Evolutionary conservation across 306 rosid genomes (phyloP).

Genomic region (Psophocarpus tetragonolobus): DNA sequence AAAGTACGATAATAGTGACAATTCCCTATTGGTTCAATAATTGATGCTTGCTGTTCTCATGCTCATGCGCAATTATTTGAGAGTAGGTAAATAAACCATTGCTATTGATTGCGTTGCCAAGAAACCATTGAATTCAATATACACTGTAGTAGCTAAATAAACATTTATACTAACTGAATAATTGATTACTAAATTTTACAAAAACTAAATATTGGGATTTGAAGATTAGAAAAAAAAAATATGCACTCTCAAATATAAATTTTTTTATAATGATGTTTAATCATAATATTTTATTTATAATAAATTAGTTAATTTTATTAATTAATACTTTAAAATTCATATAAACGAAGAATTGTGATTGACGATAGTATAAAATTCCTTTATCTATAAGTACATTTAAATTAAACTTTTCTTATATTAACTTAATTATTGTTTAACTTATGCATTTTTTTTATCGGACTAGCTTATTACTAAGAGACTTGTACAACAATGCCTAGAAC

Average conservation of each 20-base stretch:
- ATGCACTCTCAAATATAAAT: not conserved
- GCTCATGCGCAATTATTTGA: not conserved
- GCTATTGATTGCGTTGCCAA: slow-evolving; percentile 6
- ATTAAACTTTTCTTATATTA: too few relatives aligned
- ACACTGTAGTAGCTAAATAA: not conserved
- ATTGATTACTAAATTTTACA: not conserved
- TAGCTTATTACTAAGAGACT: too few relatives aligned
- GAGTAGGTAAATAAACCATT: not conserved
- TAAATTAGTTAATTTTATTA: too few relatives aligned
- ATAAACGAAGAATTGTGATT: too few relatives aligned
- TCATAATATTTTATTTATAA: not conserved
- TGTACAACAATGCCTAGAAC: too few relatives aligned
- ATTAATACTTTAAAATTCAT: too few relatives aligned
- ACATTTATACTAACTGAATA: not conserved
- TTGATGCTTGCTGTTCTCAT: slow-evolving; percentile 1
- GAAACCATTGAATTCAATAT: not conserved
- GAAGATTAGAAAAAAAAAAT: too few relatives aligned
- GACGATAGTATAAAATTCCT: too few relatives aligned
- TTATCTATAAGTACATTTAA: too few relatives aligned
- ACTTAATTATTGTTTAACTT: too few relatives aligned
- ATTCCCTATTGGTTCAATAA: not conserved
- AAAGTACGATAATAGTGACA: not conserved
- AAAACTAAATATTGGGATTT: not conserved
- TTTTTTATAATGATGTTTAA: not conserved
- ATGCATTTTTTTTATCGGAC: too few relatives aligned